phyloP scores from a whole-genome alignment of 2,329 filamentous ascomycete genomes.

The Epichloe sp. region DNA sequence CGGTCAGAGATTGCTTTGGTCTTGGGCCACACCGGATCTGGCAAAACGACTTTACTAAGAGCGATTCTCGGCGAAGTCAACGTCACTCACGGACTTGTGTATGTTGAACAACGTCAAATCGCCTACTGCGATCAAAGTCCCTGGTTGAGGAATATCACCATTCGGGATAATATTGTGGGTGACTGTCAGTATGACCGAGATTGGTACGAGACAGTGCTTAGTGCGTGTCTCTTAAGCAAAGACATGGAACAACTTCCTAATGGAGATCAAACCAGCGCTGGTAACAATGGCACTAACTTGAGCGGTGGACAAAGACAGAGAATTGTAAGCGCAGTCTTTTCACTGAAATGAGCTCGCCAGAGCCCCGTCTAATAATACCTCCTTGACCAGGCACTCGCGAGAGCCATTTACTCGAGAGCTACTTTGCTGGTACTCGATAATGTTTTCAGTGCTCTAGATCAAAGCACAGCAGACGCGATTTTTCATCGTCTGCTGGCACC shows the following conservation, averaged over 20 bases:
- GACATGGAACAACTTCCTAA: conserved; percentile 16
- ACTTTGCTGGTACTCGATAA: neutral
- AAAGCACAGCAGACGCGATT: conserved; percentile 1
- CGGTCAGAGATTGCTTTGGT: conserved; percentile 4
- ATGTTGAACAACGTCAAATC: neutral
- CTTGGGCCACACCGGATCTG: conserved; percentile 15
- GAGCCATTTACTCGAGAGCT: conserved; percentile 26
- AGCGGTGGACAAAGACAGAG: conserved; percentile 25
- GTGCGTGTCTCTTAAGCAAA: conserved; percentile 10
- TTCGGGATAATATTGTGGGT: conserved; percentile 15
- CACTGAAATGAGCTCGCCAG: neutral
- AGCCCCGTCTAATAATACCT: conserved; percentile 1
- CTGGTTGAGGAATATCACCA: conserved; percentile 13
- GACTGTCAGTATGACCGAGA: conserved; percentile 5
- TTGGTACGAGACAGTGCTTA: conserved; percentile 9
- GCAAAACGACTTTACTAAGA: conserved; percentile 6
- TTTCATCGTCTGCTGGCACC: conserved; percentile 3
- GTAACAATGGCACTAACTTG: conserved; percentile 21
- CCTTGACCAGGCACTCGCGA: conserved; percentile 19
- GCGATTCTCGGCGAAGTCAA: conserved; percentile 6
- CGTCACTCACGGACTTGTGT: conserved; percentile 6
- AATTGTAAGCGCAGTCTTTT: conserved; percentile 12
- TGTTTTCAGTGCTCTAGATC: conserved; percentile 3
- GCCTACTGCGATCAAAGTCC: neutral
- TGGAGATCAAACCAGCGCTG: conserved; percentile 19